Base-by-base conservation (phyloP, 495 filamentous ascomycete genomes). In the Penicillium coprophilum region DNA sequence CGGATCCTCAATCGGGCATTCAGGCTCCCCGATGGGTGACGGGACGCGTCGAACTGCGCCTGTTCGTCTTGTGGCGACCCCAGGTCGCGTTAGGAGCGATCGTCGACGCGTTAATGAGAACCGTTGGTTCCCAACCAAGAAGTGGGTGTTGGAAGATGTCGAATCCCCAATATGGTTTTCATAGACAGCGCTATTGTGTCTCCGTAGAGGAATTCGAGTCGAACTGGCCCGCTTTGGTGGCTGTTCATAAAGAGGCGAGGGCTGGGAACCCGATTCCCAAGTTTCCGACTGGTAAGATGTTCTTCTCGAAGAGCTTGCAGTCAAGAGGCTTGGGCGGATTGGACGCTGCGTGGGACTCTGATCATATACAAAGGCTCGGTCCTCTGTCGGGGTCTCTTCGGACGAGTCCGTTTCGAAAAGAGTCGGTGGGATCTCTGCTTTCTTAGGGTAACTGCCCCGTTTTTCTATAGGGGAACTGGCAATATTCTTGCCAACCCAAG, bases 31-130 rank as follows among this genome's bases (percentile, higher is more conserved):
- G 52, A 67, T 66, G 19, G 65, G 59, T 0, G 69, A 67, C 13
- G 66, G 62, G 1, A 64, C 50, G 23, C 68, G 63, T 20, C 62
- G 63, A 39, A 54, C 40, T 10, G 57, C 45, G 3, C 65, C 61
- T 5, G 71, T 68, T 49, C 68, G 68, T 62, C 79, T 71, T 12
- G 77, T 80, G 15, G 78, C 77, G 43, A 80, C 65, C 0, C 79
- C 77, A 13, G 79, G 79, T 38, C 71, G 65, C 13, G 72, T 80
- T 28, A 79, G 68, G 9, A 81, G 65, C 21, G 79, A 82, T 19
- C 76, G 72, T 24, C 79, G 69, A 43, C 79, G 74, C 24, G 76
- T 77, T 27, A 78, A 61, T 27, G 76, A 73, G 51, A 71, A 73
- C 6, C 71, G 69, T 50, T 72, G 71, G 39, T 69, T 71, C 21